Conservation (phyloP, 2,329 filamentous ascomycete genomes). For the Xylariaceae sp. region DNA sequence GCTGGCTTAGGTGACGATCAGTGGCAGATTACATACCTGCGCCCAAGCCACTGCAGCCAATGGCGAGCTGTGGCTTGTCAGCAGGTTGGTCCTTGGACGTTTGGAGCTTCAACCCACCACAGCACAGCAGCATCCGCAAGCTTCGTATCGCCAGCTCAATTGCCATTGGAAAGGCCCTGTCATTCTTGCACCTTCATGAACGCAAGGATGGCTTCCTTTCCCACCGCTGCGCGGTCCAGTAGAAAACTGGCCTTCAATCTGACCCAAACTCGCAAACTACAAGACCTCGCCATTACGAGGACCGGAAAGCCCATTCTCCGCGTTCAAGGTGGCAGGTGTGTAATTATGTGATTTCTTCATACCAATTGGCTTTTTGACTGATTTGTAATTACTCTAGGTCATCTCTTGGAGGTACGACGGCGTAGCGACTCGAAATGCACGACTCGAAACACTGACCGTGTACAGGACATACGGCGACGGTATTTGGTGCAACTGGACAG, state of each 20-base stretch:
- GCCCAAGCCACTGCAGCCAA: conserved; percentile 10
- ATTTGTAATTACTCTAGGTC: conserved; percentile 52
- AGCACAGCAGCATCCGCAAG: conserved; percentile 1
- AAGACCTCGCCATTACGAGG: conserved; percentile 88
- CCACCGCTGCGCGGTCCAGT: conserved; percentile 52
- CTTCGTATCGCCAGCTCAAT: conserved; percentile 14
- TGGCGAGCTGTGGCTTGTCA: conserved; percentile 16
- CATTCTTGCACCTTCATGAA: conserved; percentile 28
- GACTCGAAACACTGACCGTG: conserved; percentile 13
- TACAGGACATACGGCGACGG: conserved; percentile 87
- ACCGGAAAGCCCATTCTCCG: conserved; percentile 95
- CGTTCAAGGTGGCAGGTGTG: conserved; percentile 82
- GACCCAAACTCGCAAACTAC: conserved; percentile 51
- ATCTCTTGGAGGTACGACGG: conserved; percentile 70
- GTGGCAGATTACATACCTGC: too few species aligned
- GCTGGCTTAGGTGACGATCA: too few species aligned
- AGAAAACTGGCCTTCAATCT: conserved; percentile 42
- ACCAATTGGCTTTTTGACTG: conserved; percentile 19
- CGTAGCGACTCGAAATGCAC: conserved; percentile 4
- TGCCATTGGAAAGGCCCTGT: conserved; percentile 26
- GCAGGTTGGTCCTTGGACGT: conserved; percentile 1
- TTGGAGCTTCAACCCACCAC: conserved; percentile 22
- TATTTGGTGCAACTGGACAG: conserved; percentile 96
- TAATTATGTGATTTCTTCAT: conserved; percentile 6
- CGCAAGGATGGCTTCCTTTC: conserved; percentile 52